These are phyloP conservation scores for Citrus hindsii DNA, from an alignment of 345 rosid species.

Conservation along the genomic window DNA sequence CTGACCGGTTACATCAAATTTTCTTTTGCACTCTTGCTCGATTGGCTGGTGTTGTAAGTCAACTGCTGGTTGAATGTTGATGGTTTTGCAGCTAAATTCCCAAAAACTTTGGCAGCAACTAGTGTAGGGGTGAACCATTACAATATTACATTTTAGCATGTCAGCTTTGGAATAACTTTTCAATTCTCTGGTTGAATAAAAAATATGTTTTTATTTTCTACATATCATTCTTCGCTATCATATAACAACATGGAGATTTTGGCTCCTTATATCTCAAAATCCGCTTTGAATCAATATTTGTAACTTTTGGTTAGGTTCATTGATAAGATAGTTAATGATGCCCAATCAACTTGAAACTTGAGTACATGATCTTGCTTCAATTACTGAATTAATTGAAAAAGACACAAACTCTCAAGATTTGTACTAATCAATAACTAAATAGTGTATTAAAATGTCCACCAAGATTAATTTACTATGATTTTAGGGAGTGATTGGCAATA, in stretches of 20 bases:
- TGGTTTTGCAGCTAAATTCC: background rate
- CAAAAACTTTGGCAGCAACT: background rate
- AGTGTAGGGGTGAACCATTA: background rate
- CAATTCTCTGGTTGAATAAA: background rate
- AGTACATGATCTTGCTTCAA: no score
- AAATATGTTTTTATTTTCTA: background rate
- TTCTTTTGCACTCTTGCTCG: background rate
- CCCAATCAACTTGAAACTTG: no score
- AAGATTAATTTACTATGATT: no score
- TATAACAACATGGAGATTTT: background rate
- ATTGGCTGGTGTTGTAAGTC: background rate
- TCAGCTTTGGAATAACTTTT: background rate
- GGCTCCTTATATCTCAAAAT: background rate
- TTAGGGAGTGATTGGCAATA: no score
- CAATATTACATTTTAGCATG: background rate
- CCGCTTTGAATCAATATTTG: no score
- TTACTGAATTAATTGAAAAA: no score
- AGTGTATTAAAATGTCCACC: accelerated
- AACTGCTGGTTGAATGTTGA: background rate
- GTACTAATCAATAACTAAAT: no score
- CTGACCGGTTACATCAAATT: background rate
- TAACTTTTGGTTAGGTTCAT: no score
- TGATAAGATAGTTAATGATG: no score
- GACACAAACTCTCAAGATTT: no score
- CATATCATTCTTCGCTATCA: no score